phyloP scores from a whole-genome alignment of 1,139 yeast species.

The Yarrowia galli region DNA sequence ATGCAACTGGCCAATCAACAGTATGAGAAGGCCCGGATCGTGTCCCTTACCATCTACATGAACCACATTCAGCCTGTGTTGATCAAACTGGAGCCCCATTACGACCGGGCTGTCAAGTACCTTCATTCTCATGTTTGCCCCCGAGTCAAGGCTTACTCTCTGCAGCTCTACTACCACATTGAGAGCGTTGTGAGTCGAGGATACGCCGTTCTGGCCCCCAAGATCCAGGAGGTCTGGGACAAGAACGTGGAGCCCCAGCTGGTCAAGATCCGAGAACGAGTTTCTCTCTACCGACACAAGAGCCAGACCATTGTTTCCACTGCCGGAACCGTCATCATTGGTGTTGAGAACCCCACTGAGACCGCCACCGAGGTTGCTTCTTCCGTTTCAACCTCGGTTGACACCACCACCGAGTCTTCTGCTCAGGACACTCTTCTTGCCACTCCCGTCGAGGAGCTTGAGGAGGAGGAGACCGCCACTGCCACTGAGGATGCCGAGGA shows the following conservation, averaged over 20 bases:
- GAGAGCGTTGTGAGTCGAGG: constrained; percentile 31
- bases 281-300: constrained; percentile 41
- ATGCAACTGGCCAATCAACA: constrained; percentile 10
- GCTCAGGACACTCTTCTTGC: not conserved
- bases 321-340: constrained; percentile 19
- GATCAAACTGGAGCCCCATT: constrained; percentile 37
- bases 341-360: constrained; percentile 23
- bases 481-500: constrained; percentile 38
- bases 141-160: constrained; percentile 33
- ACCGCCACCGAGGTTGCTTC: not conserved
- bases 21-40: constrained; percentile 14
- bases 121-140: constrained; percentile 41
- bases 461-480: constrained; percentile 5
- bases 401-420: constrained; percentile 3
- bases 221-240: constrained; percentile 43
- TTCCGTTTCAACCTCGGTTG: not conserved
- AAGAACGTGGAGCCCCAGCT: constrained; percentile 48
- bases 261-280: constrained; percentile 45
- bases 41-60: constrained; percentile 22
- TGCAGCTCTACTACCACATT: constrained; percentile 26
- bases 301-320: constrained; percentile 27
- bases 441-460: constrained; percentile 17
- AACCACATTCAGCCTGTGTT: constrained; percentile 41
- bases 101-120: constrained; percentile 39
- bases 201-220: constrained; percentile 43